phyloP scores from a whole-genome alignment of 2,329 filamentous ascomycete species.

The Fusarium mangiferae region DNA sequence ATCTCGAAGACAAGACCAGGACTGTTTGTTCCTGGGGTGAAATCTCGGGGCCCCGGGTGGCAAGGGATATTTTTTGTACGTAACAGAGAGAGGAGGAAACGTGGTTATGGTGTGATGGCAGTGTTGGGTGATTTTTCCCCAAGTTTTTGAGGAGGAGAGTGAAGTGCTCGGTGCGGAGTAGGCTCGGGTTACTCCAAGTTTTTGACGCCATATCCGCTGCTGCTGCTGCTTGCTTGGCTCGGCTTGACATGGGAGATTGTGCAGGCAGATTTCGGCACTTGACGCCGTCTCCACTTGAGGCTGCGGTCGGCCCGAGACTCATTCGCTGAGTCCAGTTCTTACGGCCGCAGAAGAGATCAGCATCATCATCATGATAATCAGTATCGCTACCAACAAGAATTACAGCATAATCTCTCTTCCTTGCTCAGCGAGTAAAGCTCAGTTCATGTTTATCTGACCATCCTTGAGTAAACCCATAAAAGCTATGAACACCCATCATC shows the following conservation, averaged over 20 bases:
- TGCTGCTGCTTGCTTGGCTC: slow-evolving; percentile 2
- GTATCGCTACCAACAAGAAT: background rate
- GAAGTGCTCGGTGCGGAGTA: slow-evolving; percentile 7
- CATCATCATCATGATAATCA: background rate
- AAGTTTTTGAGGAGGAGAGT: background rate
- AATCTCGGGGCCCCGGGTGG: slow-evolving; percentile 30
- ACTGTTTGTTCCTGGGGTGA: background rate
- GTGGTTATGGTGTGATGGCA: slow-evolving; percentile 1
- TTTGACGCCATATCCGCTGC: slow-evolving; percentile 23
- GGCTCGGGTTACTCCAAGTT: slow-evolving; percentile 10
- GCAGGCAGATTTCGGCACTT: slow-evolving; percentile 16
- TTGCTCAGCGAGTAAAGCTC: background rate
- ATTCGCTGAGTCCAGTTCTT: background rate
- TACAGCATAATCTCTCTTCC: background rate
- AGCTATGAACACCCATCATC: slow-evolving; percentile 1
- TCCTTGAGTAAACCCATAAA: slow-evolving; percentile 13
- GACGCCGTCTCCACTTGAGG: slow-evolving; percentile 13
- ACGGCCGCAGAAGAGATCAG: background rate
- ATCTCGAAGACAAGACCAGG: background rate
- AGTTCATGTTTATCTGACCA: background rate
- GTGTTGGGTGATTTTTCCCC: slow-evolving; percentile 9
- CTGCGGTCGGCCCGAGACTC: slow-evolving; percentile 22
- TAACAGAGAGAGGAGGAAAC: slow-evolving; percentile 2
- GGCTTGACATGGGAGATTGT: slow-evolving; percentile 12
- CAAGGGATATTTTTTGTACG: slow-evolving; percentile 15